Evolutionary conservation across 768 basidiomycete genomes (phyloP).

Genomic region (Amanita inopinata): DNA sequence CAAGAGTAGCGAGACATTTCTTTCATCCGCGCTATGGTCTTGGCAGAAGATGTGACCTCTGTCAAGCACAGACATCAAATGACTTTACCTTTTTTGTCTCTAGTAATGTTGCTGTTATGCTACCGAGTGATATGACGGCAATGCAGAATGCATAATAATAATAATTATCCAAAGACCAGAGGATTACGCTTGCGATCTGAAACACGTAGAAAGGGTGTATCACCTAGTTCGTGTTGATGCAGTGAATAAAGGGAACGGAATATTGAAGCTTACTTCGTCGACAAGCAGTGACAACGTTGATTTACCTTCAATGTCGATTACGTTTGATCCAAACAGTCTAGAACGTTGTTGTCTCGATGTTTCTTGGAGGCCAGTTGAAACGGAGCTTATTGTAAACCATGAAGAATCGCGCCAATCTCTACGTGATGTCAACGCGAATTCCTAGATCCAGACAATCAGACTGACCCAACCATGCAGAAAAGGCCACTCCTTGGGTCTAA

Average conservation of each 20-base stretch:
- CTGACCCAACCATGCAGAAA: conserved; percentile 74
- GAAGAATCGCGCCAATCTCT: conserved; percentile 88
- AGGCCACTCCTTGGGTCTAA: conserved; percentile 77
- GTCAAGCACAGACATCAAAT: neutral
- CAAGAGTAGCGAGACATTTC: conserved; percentile 93
- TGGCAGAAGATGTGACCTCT: conserved; percentile 17
- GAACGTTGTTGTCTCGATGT: conserved; percentile 52
- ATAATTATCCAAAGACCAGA: conserved; percentile 95
- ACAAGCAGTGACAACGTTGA: conserved; percentile 67
- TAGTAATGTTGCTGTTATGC: conserved; percentile 76
- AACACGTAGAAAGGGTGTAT: conserved; percentile 99
- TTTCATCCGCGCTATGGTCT: conserved; percentile 87
- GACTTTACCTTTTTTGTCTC: conserved; percentile 78
- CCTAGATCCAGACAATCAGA: conserved; percentile 8
- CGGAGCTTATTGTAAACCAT: conserved; percentile 53
- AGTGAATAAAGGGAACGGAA: conserved; percentile 6
- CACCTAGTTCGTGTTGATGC: conserved; percentile 32
- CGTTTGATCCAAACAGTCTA: conserved; percentile 72
- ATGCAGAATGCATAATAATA: conserved; percentile 98
- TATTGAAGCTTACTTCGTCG: conserved; percentile 58
- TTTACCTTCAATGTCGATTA: conserved; percentile 87
- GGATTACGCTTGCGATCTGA: conserved; percentile 87
- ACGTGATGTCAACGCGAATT: conserved; percentile 7
- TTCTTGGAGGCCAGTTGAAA: conserved; percentile 56
- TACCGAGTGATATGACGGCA: conserved; percentile 78